Conservation (phyloP, 495 filamentous ascomycete genomes). For the Astrothelium macrocarpum region DNA sequence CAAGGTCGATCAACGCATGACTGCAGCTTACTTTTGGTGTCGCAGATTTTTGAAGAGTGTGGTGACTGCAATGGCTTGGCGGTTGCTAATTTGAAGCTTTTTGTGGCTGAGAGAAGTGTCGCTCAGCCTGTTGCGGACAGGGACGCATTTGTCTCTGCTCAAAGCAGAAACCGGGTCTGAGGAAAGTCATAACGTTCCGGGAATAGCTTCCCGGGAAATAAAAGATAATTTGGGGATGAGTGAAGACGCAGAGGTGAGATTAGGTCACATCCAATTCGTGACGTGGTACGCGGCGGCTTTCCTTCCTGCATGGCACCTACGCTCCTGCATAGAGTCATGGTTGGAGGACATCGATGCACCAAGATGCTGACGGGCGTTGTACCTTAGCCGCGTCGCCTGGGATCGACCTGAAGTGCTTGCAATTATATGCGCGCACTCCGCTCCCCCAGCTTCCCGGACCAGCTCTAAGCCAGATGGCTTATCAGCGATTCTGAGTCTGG, state of each 20-base stretch:
- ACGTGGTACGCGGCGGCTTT: constrained; percentile 4
- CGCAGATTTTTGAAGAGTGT: neutral
- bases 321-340: neutral
- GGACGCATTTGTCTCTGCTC: neutral
- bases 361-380: constrained; percentile 1
- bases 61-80: neutral
- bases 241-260: neutral
- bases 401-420: neutral
- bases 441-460: neutral
- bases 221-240: neutral
- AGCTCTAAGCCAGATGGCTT: neutral
- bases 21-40: neutral
- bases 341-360: neutral
- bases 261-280: neutral
- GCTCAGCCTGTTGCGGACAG: neutral
- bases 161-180: neutral
- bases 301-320: neutral
- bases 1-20: neutral
- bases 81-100: neutral
- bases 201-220: neutral
- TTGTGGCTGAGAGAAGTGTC: neutral
- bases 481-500: neutral
- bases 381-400: neutral
- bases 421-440: neutral
- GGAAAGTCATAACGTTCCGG: neutral